Evolutionary conservation across 2,329 filamentous ascomycete genomes (phyloP).

Genomic region (Bisporella sp.): DNA sequence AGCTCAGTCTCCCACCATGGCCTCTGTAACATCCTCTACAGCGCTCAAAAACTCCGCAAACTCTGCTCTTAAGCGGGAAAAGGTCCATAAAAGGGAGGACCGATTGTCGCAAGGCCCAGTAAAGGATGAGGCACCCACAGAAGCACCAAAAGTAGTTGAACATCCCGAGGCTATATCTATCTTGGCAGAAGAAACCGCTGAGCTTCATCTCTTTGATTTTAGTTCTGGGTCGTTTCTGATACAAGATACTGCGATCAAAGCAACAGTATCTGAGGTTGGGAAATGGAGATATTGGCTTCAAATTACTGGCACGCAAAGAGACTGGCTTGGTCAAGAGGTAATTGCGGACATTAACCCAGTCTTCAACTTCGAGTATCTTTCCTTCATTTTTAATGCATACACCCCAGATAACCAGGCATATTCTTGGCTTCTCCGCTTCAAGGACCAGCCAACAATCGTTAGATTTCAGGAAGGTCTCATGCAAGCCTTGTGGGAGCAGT

Average conservation of each 20-base stretch:
- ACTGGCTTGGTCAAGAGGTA: conserved; percentile 83
- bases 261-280: conserved; percentile 78
- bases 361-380: conserved; percentile 98
- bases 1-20: conserved; percentile 27
- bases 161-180: conserved; percentile 65
- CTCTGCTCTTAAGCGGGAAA: conserved; percentile 37
- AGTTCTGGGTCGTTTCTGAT: conserved; percentile 72
- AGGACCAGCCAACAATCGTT: conserved; percentile 72
- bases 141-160: conserved; percentile 51
- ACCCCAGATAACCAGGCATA: conserved; percentile 80
- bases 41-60: conserved; percentile 33
- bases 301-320: conserved; percentile 65
- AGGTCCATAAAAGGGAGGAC: conserved; percentile 1
- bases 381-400: conserved; percentile 98
- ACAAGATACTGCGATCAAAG: conserved; percentile 52
- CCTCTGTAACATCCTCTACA: conserved; percentile 10
- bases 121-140: conserved; percentile 11
- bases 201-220: conserved; percentile 93
- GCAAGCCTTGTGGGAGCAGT: conserved; percentile 92
- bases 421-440: conserved; percentile 93
- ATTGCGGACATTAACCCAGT: conserved; percentile 92
- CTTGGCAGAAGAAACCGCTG: conserved; percentile 67
- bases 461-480: conserved; percentile 90
- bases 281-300: conserved; percentile 96
- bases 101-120: neutral